These are phyloP conservation scores for Globisporangium abappressorium DNA, from an alignment of 352 stramenopile species.

Conservation along the genomic window DNA sequence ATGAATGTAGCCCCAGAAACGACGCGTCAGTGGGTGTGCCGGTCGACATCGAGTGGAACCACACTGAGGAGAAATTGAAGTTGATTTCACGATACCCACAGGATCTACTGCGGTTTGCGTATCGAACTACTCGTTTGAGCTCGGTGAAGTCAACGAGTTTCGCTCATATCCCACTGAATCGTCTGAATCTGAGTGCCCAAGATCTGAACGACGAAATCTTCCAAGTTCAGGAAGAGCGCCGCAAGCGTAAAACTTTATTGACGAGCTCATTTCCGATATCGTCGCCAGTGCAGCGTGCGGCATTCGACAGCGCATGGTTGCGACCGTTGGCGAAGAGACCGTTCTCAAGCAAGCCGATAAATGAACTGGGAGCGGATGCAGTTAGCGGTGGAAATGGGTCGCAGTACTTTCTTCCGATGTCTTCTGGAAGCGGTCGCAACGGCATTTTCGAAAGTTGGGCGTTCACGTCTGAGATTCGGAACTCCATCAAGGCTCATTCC, in stretches of 20 bases:
- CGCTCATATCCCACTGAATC: conserved; percentile 40
- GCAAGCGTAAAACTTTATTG: conserved; percentile 22
- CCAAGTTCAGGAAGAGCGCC: conserved; percentile 47
- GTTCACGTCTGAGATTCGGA: conserved; percentile 42
- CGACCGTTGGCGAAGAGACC: conserved; percentile 22
- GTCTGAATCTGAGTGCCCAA: conserved; percentile 36
- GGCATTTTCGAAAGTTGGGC: conserved; percentile 24
- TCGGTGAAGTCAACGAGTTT: conserved; percentile 64
- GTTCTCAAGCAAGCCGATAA: conserved; percentile 13
- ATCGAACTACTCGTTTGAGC: conserved; percentile 50
- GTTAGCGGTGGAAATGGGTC: neutral
- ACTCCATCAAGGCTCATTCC: conserved; percentile 63
- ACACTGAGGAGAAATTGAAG: conserved; percentile 1
- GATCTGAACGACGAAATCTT: conserved; percentile 59
- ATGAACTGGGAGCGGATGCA: neutral
- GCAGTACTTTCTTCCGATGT: neutral
- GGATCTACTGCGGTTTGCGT: conserved; percentile 53
- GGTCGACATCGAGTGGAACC: conserved; percentile 3
- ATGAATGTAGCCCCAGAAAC: neutral
- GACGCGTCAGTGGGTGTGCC: neutral
- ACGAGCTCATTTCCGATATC: neutral
- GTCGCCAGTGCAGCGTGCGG: conserved; percentile 8
- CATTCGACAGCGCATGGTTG: conserved; percentile 28
- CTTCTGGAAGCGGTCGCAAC: neutral
- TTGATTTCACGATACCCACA: conserved; percentile 18